Base-by-base conservation (phyloP, 1,139 yeast species). In the Pneumocystis jirovecii region DNA sequence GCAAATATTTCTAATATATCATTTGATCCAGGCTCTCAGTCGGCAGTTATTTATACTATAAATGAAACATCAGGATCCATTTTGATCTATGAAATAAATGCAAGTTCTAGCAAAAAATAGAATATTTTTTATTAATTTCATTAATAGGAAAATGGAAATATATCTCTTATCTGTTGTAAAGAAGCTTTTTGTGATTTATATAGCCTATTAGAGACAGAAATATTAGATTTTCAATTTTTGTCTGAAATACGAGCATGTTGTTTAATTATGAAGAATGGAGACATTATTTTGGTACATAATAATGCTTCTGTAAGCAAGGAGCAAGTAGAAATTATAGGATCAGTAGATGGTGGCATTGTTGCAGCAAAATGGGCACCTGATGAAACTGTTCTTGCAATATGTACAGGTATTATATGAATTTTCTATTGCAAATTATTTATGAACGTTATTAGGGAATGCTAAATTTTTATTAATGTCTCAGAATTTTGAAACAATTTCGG, bases 291-390 rank as follows among this genome's bases (percentile, higher is more conserved):
- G 42, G 67, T 69, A 6, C 39, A 63, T 2, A 66, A 66, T 31
- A 68, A 65, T 25, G 85, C 86, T 1, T 81, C 83, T n/a, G 86
- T 86, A 70, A 86, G 83, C 69, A 75, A 80, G 19, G 68, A 66
- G 2, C 72, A 73, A 1, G 79, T 82, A 0, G 85, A 85, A 72
- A 85, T 91, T 66, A 93, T 87, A 7, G 97, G 97, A 0, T 82
- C 91, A 31, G 85, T 93, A 42, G 97, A 90, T 71, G 83, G 80
- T 59, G 95, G 93, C 0, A 77, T 91, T 19, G 73, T 76, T 57
- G 85, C 89, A 29, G 95, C 96, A 0, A 73, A 77, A 61, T 95
- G 98, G 98, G 86, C 96, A 8, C 86, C 87, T 3, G 97, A 93
- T 73, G 96, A 91, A 72, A 97, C 93, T 73, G 82, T 90, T 0